phyloP scores from a whole-genome alignment of 805 yeast genomes.

The Cyberlindnera xylosilytica region DNA sequence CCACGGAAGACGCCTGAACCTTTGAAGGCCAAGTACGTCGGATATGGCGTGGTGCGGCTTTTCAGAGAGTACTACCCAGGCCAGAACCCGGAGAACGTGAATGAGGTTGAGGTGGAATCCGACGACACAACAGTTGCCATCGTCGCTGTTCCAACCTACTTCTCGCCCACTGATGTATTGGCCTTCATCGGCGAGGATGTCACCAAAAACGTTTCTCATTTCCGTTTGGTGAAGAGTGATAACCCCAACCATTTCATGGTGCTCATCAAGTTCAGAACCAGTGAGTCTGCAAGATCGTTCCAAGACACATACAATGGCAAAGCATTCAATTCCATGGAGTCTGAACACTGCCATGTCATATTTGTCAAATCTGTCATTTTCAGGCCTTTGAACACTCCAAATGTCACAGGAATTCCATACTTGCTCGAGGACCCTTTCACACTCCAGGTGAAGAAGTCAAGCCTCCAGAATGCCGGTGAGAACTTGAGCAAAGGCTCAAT shows the following conservation, averaged over 20 bases:
- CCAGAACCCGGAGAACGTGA: not conserved
- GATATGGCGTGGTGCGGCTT: slow-evolving; percentile 70
- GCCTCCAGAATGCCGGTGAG: slow-evolving; percentile 4
- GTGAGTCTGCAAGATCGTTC: slow-evolving; percentile 58
- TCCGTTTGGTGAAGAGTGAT: slow-evolving; percentile 66
- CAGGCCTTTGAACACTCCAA: slow-evolving; percentile 21
- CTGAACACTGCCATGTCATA: slow-evolving; percentile 79
- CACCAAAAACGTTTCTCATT: slow-evolving; percentile 57
- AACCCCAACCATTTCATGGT: slow-evolving; percentile 71
- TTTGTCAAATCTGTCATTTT: slow-evolving; percentile 45
- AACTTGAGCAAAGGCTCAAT: slow-evolving; percentile 17
- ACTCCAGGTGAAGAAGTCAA: slow-evolving; percentile 18
- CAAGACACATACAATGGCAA: slow-evolving; percentile 66
- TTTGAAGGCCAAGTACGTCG: slow-evolving; percentile 53
- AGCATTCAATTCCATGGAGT: slow-evolving; percentile 81
- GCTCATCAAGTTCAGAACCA: slow-evolving; percentile 65
- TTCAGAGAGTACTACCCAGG: slow-evolving; percentile 43
- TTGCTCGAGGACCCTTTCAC: slow-evolving; percentile 74
- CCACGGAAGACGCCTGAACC: slow-evolving; percentile 8
- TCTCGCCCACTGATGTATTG: slow-evolving; percentile 77
- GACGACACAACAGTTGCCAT: slow-evolving; percentile 73
- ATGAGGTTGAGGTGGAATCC: slow-evolving; percentile 34
- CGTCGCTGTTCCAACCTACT: slow-evolving; percentile 83
- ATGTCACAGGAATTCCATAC: slow-evolving; percentile 53
- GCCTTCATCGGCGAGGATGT: slow-evolving; percentile 73